Evolutionary conservation across 805 yeast species (phyloP).

Genomic region (Candida orba): DNA sequence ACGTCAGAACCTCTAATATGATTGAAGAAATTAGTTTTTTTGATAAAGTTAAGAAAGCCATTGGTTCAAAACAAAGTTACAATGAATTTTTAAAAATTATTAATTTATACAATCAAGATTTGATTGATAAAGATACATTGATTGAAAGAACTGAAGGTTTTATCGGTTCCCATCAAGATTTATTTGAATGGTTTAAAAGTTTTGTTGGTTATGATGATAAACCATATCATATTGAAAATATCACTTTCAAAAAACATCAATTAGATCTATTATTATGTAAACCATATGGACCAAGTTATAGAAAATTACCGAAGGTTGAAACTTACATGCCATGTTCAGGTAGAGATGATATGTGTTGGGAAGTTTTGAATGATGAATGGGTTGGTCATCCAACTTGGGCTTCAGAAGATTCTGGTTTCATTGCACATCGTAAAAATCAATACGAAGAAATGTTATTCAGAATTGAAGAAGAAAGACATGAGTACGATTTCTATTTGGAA

Average conservation of each 20-base stretch:
- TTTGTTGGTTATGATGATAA: constrained; percentile 85
- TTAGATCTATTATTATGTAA: constrained; percentile 86
- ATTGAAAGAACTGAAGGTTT: constrained; percentile 82
- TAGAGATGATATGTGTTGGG: constrained; percentile 99
- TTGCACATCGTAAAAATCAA: constrained; percentile 97
- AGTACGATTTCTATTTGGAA: constrained; percentile 93
- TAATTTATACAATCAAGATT: constrained; percentile 83
- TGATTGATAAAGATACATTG: constrained; percentile 74
- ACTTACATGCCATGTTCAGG: constrained; percentile 97
- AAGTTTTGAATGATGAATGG: constrained; percentile 97
- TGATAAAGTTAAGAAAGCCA: constrained; percentile 82
- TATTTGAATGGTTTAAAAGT: constrained; percentile 84
- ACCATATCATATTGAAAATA: constrained; percentile 83
- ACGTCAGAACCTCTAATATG: constrained; percentile 48
- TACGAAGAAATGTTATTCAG: constrained; percentile 93
- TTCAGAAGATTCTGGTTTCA: constrained; percentile 96
- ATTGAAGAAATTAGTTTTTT: constrained; percentile 86
- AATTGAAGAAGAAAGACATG: constrained; percentile 96
- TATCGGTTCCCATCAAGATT: constrained; percentile 71
- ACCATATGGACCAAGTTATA: constrained; percentile 91
- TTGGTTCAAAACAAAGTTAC: constrained; percentile 84
- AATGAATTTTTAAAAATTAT: constrained; percentile 87
- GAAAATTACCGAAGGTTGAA: constrained; percentile 87
- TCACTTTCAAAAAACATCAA: constrained; percentile 81
- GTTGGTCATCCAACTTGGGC: constrained; percentile 99